Base-by-base conservation (phyloP, 805 yeast species). In the Candida boidinii region DNA sequence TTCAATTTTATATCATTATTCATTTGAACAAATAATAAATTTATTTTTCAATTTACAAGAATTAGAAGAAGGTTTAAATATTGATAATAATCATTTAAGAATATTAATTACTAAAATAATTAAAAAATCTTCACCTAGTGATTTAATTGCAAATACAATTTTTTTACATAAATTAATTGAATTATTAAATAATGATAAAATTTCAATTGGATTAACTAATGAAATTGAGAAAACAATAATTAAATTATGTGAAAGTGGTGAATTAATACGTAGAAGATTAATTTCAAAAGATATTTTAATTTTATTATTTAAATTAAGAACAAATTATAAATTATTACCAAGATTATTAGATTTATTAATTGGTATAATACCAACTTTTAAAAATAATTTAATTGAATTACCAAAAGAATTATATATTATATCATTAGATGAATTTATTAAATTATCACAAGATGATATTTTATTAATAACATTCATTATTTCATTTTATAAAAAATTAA, bases 111-210 rank as follows among this genome's bases (percentile, higher is more conserved):
- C 55, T 11, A 34, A 45, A 4, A 35, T 56, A 10, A 35, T 61
- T 5, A 19, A 37, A 4, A 44, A 41, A 22, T 52, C 58, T 4
- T 39, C 44, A 7, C 60, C 62, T 2, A 40, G 56, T 3, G 64
- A 57, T 35, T 23, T 55, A n/a, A 35, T 58, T 12, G 58, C 60
- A 8, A 55, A 52, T 30, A 50, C 62, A 0, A 46, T 52, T 4
- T 34, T 60, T 4, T 30, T 54, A 12, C 34, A 40, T 11, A 39
- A 40, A 14, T 17, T 62, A 22, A 40, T 59, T 18, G 28, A 36
- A 4, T 29, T 51, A 12, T 30, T 56, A 28, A 38, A 34, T 6
- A 45, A 46, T 22, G 37, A 42, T 4, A 39, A 38, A 2, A 41
- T 49, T 3, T 34, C 47, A 3, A 38, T 45, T 17, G 41, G 37